These are phyloP conservation scores for Fusarium neocosmosporiellum DNA, from an alignment of 2,329 filamentous ascomycete genomes.

Conservation along the genomic window DNA sequence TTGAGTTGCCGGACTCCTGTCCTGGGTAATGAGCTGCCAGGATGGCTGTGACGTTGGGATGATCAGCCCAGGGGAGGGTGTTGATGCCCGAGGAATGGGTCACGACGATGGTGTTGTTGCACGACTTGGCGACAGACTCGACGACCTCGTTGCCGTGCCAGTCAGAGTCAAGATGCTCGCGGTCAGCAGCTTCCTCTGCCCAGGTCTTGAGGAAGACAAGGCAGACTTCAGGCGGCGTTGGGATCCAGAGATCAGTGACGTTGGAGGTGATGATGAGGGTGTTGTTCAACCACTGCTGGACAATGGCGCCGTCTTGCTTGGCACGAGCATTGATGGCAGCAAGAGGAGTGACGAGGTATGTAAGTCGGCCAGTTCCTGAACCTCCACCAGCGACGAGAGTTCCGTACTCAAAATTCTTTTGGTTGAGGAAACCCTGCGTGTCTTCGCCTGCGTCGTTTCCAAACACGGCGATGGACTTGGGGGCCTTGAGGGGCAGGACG, in stretches of 20 bases:
- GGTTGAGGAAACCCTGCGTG: constrained; percentile 73
- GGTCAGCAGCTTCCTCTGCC: constrained; percentile 72
- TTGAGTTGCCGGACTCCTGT: constrained; percentile 75
- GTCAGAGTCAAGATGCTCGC: constrained; percentile 64
- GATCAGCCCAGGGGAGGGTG: constrained; percentile 74
- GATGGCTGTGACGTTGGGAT: constrained; percentile 74
- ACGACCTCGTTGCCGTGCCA: constrained; percentile 73
- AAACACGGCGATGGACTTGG: constrained; percentile 68
- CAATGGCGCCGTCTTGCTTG: constrained; percentile 57
- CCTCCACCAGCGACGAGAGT: constrained; percentile 70
- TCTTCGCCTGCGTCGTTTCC: constrained; percentile 62
- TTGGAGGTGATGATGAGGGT: constrained; percentile 53
- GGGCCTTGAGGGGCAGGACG: constrained; percentile 67
- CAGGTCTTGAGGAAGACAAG: constrained; percentile 74
- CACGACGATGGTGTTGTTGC: constrained; percentile 74
- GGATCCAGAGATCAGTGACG: constrained; percentile 58
- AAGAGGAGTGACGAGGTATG: constrained; percentile 53
- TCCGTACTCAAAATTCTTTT: constrained; percentile 70
- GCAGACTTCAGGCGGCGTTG: constrained; percentile 70
- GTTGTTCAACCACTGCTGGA: constrained; percentile 61
- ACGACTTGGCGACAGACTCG: constrained; percentile 68
- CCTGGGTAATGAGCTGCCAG: constrained; percentile 77
- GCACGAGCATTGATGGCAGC: constrained; percentile 58
- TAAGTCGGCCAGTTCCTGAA: constrained; percentile 53
- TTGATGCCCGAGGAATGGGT: constrained; percentile 76